phyloP scores from a whole-genome alignment of 108 stramenopile species.

The Mediolabrus comicus region DNA sequence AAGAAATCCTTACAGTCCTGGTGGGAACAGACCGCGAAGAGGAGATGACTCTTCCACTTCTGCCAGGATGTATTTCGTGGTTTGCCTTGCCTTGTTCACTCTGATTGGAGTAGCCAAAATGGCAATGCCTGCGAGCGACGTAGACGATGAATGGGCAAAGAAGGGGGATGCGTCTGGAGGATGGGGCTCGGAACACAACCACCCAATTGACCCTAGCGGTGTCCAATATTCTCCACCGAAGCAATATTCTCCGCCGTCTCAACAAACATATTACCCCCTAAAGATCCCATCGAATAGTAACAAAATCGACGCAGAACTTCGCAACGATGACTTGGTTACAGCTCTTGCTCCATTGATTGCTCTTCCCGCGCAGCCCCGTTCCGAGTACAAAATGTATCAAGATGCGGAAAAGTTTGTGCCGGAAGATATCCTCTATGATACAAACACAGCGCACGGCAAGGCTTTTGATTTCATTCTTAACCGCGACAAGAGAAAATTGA shows the following conservation, averaged over 20 bases:
- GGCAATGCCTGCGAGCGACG: not conserved
- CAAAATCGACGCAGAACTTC: slow-evolving; percentile 2
- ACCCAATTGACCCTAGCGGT: not conserved
- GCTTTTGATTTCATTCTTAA: slow-evolving; percentile 43
- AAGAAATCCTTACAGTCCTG: slow-evolving; percentile 12
- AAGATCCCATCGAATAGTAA: not conserved
- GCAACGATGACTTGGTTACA: slow-evolving; percentile 11
- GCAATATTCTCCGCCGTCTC: not conserved
- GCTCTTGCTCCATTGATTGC: slow-evolving; percentile 20
- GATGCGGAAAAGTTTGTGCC: not conserved
- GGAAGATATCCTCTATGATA: slow-evolving; percentile 27
- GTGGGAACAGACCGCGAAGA: not conserved
- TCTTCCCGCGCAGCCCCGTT: slow-evolving; percentile 19
- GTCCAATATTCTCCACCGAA: not conserved
- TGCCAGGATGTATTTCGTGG: slow-evolving; percentile 17
- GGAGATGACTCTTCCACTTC: slow-evolving; percentile 12
- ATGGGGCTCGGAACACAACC: slow-evolving; percentile 28
- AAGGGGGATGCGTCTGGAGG: slow-evolving; percentile 34
- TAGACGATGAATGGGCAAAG: not conserved
- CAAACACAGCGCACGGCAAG: slow-evolving; percentile 37
- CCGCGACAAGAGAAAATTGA: slow-evolving; percentile 23
- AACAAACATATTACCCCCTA: not conserved
- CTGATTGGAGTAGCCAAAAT: slow-evolving; percentile 7
- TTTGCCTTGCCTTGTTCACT: slow-evolving; percentile 25
- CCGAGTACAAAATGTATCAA: slow-evolving; percentile 37